Evolutionary conservation across 148 eudicot species (phyloP).

Genomic region (Amaranthus palmeri): DNA sequence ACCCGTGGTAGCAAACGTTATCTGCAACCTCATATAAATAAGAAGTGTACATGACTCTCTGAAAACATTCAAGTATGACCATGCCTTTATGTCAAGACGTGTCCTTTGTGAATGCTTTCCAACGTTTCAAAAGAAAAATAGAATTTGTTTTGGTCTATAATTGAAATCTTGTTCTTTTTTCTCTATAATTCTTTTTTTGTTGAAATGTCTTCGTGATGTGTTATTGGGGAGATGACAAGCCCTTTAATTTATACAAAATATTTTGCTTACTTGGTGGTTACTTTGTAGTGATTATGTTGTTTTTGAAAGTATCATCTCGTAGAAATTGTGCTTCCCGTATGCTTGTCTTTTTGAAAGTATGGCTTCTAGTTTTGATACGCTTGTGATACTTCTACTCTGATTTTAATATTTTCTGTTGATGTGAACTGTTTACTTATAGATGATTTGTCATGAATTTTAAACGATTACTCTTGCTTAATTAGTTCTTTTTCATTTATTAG

Average conservation of each 20-base stretch:
- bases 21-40: too few relatives aligned
- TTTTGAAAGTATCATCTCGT: not conserved
- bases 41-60: too few relatives aligned
- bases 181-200: not conserved
- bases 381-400: not conserved
- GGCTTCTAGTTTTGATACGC: not conserved
- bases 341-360: not conserved
- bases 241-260: not conserved
- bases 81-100: too few relatives aligned
- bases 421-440: not conserved
- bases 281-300: not conserved
- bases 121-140: too few relatives aligned
- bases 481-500: not conserved
- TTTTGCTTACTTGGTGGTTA: not conserved
- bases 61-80: too few relatives aligned
- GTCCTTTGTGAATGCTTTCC: too few relatives aligned
- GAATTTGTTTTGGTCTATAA: not conserved
- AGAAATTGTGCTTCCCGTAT: not conserved
- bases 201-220: not conserved
- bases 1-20: too few relatives aligned
- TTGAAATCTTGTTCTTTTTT: constrained; percentile 1
- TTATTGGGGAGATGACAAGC: too few relatives aligned
- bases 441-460: not conserved
- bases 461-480: not conserved
- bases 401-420: not conserved